Conservation (phyloP, 108 stramenopile species). For the Nitzschia palea region DNA sequence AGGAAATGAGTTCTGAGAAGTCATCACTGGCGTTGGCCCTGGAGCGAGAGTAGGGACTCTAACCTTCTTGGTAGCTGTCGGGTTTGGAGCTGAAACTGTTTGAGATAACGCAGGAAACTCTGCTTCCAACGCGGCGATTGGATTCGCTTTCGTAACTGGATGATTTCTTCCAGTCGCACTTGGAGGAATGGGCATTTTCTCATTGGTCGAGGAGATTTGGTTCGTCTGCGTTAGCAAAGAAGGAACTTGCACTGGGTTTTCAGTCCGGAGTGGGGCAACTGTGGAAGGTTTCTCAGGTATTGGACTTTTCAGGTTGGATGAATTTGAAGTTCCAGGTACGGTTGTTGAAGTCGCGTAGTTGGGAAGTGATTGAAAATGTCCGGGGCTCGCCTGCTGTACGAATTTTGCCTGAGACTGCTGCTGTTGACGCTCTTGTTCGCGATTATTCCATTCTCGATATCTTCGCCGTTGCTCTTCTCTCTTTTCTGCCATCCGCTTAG, state of each 20-base stretch:
- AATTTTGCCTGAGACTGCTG: conserved; percentile 58
- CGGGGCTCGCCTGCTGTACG: too few species aligned
- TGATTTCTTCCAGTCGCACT: too few species aligned
- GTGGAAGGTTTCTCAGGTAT: too few species aligned
- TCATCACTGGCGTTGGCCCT: background rate
- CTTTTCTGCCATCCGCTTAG: conserved; percentile 60
- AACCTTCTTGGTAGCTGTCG: background rate
- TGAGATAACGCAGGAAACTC: conserved; percentile 16
- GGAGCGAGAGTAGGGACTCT: background rate
- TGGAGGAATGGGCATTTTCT: too few species aligned
- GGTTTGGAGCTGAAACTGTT: conserved; percentile 18
- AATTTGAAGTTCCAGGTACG: too few species aligned
- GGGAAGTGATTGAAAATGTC: too few species aligned
- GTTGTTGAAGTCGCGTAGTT: too few species aligned
- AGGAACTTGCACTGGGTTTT: too few species aligned
- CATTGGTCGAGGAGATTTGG: too few species aligned
- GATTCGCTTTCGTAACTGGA: background rate
- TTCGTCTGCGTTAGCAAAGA: too few species aligned
- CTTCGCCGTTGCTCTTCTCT: conserved; percentile 78
- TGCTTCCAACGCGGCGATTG: background rate
- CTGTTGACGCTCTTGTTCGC: conserved; percentile 63
- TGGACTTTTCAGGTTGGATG: too few species aligned
- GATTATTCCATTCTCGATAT: conserved; percentile 84
- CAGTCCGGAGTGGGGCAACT: too few species aligned
- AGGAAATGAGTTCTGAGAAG: conserved; percentile 5